Evolutionary conservation across 176 grass and related monocot genomes (phyloP).

Genomic region (Cenchrus purpureus): DNA sequence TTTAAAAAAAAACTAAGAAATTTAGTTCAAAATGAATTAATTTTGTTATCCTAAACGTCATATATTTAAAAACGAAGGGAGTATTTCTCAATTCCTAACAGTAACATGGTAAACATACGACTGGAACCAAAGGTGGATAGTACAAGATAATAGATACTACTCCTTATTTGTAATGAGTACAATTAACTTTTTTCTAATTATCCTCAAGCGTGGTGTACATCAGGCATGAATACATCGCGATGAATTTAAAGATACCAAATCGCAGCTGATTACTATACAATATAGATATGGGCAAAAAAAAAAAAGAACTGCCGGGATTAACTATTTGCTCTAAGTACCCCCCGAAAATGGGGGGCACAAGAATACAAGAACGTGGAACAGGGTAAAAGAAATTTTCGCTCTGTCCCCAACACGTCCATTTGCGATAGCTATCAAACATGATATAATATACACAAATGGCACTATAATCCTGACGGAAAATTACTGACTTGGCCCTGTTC

Average conservation of each 20-base stretch:
- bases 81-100: no score
- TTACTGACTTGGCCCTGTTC: slow-evolving; percentile 96
- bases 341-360: slow-evolving; percentile 34
- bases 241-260: slow-evolving; percentile 30
- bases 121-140: neutral
- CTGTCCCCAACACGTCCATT: neutral
- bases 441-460: slow-evolving; percentile 33
- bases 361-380: slow-evolving; percentile 29
- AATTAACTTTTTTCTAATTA: neutral
- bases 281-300: slow-evolving; percentile 30
- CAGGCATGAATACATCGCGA: slow-evolving; percentile 41
- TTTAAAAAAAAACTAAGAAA: no score
- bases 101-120: no score
- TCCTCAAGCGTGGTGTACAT: slow-evolving; percentile 5
- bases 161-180: no score
- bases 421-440: slow-evolving; percentile 43
- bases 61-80: no score
- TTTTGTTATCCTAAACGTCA: no score
- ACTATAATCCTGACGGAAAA: slow-evolving; percentile 82
- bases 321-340: slow-evolving; percentile 35
- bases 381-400: neutral
- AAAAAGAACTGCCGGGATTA: slow-evolving; percentile 34
- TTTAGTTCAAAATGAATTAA: no score
- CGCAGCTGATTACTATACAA: slow-evolving; percentile 55
- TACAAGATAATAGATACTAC: neutral